Evolutionary conservation across 306 rosid genomes (phyloP).

Genomic region (Fagus crenata): DNA sequence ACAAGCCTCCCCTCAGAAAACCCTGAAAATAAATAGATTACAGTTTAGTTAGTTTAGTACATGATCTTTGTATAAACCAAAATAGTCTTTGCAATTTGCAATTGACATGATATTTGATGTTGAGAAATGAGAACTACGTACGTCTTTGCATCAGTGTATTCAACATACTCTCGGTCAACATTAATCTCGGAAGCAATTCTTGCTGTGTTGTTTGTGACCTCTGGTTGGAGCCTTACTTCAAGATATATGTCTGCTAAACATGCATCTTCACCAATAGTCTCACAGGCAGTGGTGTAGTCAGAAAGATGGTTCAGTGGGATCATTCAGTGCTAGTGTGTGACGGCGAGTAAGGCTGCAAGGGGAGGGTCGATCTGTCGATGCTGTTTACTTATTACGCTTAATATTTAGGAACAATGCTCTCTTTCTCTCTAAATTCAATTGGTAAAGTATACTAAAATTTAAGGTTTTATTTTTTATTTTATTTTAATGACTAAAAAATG

Average conservation of each 20-base stretch:
- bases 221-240: conserved; percentile 51
- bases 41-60: neutral
- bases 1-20: conserved; percentile 81
- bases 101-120: neutral
- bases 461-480: too few species aligned
- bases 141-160: conserved; percentile 62
- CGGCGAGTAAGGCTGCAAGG: too few species aligned
- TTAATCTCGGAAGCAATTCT: conserved; percentile 30
- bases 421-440: too few species aligned
- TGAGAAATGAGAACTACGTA: conserved; percentile 14
- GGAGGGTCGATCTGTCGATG: too few species aligned
- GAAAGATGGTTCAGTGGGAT: too few species aligned
- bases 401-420: too few species aligned
- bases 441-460: too few species aligned
- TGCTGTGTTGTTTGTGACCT: conserved; percentile 18
- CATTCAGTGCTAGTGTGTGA: too few species aligned
- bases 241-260: conserved; percentile 56
- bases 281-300: conserved; percentile 42
- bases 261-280: conserved; percentile 68
- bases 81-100: neutral
- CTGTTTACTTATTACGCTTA: too few species aligned
- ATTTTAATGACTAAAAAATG: too few species aligned
- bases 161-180: conserved; percentile 63
- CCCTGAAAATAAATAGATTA: conserved; percentile 43
- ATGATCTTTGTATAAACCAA: neutral